Conservation (phyloP, 2,329 filamentous ascomycete genomes). For the Fusarium sp. region DNA sequence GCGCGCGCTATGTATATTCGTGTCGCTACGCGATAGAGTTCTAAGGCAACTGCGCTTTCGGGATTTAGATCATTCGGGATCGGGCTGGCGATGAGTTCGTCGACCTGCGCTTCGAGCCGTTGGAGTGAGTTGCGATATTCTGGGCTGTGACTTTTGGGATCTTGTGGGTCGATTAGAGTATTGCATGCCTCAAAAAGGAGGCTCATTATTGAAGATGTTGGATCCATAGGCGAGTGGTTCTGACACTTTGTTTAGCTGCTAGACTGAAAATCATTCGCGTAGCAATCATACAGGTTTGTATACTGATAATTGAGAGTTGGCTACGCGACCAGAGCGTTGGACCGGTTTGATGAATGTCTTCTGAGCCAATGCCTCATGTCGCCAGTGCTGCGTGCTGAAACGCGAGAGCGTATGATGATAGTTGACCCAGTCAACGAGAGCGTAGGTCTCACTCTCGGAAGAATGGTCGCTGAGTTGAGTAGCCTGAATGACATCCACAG, state of each 20-base stretch:
- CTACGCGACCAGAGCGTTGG: neutral
- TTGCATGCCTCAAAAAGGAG: conserved; percentile 27
- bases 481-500: conserved; percentile 24
- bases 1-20: conserved; percentile 27
- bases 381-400: conserved; percentile 34
- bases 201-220: conserved; percentile 17
- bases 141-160: conserved; percentile 4
- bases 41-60: neutral
- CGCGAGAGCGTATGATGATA: conserved; percentile 31
- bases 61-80: neutral
- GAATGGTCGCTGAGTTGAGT: neutral
- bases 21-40: conserved; percentile 27
- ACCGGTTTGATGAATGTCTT: fast-evolving
- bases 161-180: conserved; percentile 11
- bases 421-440: conserved; percentile 32
- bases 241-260: neutral
- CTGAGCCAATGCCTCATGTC: neutral
- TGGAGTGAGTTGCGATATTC: conserved; percentile 15
- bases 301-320: neutral
- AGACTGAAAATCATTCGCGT: fast-evolving
- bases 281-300: neutral
- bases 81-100: neutral
- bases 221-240: conserved; percentile 7
- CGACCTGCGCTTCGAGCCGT: conserved; percentile 13
- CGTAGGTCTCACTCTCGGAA: neutral